These are phyloP conservation scores for Colletotrichum graminicola DNA, from an alignment of 2,329 filamentous ascomycete genomes.

Conservation along the genomic window DNA sequence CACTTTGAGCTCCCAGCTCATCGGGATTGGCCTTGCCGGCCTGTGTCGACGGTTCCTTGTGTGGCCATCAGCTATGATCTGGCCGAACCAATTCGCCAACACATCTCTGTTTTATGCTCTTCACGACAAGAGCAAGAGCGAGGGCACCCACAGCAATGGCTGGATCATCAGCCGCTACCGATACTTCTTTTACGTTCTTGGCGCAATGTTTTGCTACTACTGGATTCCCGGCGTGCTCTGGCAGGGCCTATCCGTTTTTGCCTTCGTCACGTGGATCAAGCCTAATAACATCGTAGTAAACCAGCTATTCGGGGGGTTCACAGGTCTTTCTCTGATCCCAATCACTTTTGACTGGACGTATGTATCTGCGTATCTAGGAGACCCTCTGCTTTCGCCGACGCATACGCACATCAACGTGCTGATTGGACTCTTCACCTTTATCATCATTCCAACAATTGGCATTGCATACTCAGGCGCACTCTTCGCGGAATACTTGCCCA, in stretches of 20 bases:
- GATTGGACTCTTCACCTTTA: constrained; percentile 26
- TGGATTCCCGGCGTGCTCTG: constrained; percentile 66
- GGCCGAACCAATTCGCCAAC: constrained; percentile 65
- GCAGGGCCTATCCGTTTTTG: constrained; percentile 63
- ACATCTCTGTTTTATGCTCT: constrained; percentile 61
- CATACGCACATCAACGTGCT: constrained; percentile 36
- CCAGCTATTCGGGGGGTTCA: constrained; percentile 70
- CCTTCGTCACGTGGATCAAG: constrained; percentile 71
- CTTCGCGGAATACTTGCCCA: constrained; percentile 66
- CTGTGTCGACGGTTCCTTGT: constrained; percentile 68
- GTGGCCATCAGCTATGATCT: constrained; percentile 72
- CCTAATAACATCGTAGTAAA: constrained; percentile 70
- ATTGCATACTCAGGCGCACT: constrained; percentile 60
- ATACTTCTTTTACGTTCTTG: constrained; percentile 56
- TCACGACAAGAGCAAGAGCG: constrained; percentile 55
- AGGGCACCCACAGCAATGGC: constrained; percentile 56
- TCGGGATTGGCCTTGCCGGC: constrained; percentile 72
- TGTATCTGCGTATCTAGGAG: constrained; percentile 56
- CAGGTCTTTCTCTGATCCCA: constrained; percentile 70
- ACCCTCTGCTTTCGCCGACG: constrained; percentile 47
- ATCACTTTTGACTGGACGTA: constrained; percentile 68
- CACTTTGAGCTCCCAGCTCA: constrained; percentile 68
- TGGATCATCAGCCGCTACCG: constrained; percentile 53
- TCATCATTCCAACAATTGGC: constrained; percentile 53
- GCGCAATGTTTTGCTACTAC: constrained; percentile 62